Conservation (phyloP, 2,329 filamentous ascomycete genomes). For the Blastomyces gilchristii region DNA sequence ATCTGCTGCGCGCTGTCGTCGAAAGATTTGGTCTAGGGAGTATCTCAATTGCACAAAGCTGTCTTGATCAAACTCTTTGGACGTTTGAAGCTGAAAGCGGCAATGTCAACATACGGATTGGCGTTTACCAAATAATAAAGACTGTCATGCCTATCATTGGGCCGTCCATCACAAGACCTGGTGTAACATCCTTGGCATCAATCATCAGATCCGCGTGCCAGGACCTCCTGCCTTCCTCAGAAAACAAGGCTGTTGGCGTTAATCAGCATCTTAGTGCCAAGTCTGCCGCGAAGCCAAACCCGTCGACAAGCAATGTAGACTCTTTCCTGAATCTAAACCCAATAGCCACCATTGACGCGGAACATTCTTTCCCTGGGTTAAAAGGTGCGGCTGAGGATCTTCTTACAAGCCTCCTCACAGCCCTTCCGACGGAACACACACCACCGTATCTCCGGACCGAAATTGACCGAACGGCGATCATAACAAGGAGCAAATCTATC, state of each 20-base stretch:
- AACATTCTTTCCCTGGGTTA: conserved; percentile 34
- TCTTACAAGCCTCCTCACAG: conserved; percentile 52
- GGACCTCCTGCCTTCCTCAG: conserved; percentile 52
- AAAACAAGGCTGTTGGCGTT: conserved; percentile 23
- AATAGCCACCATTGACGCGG: conserved; percentile 12
- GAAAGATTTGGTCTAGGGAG: conserved; percentile 49
- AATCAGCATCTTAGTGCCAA: conserved; percentile 23
- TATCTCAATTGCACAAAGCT: conserved; percentile 50
- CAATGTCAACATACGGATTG: conserved; percentile 46
- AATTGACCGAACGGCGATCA: conserved; percentile 70
- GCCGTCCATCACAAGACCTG: conserved; percentile 54
- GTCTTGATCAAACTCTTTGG: conserved; percentile 62
- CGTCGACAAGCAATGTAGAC: conserved; percentile 52
- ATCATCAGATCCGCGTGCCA: conserved; percentile 61
- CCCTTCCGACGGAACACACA: conserved; percentile 55
- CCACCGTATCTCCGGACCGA: conserved; percentile 62
- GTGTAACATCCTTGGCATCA: conserved; percentile 51
- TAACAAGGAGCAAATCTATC: conserved; percentile 57
- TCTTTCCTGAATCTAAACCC: conserved; percentile 51
- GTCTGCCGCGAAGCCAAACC: conserved; percentile 33
- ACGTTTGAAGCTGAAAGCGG: conserved; percentile 51
- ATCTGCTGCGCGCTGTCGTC: conserved; percentile 49
- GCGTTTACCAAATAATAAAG: conserved; percentile 50
- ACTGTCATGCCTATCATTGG: conserved; percentile 54
- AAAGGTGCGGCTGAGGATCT: conserved; percentile 50